Evolutionary conservation across 441 rosid species (phyloP).

Genomic region (California macrophylla): DNA sequence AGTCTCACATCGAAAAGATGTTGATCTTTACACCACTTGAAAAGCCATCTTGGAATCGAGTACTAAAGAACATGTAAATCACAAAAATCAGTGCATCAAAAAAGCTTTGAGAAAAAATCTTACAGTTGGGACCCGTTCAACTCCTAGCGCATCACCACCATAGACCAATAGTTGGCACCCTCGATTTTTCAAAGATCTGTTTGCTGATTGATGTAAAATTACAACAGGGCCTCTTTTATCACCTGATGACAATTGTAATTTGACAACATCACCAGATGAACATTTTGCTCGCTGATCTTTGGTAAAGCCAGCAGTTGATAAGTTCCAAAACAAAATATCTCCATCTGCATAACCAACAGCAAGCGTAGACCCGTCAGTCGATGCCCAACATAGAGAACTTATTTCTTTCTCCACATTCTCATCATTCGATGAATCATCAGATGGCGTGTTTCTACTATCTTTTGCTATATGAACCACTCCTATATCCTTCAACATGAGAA

Average conservation of each 20-base stretch:
- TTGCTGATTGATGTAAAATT: conserved; percentile 41
- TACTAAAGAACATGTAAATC: background rate
- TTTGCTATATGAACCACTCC: conserved; percentile 27
- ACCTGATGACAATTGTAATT: conserved; percentile 47
- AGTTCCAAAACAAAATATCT: conserved; percentile 52
- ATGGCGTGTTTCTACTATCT: conserved; percentile 26
- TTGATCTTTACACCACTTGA: too few relatives aligned
- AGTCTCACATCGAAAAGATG: too few relatives aligned
- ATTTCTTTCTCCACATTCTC: conserved; percentile 51
- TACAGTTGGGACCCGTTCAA: conserved; percentile 56
- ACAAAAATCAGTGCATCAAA: conserved; percentile 14
- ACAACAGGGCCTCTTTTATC: conserved; percentile 53
- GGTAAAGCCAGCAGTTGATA: conserved; percentile 20
- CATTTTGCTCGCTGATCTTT: conserved; percentile 32
- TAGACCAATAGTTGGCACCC: conserved; percentile 50
- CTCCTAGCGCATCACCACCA: conserved; percentile 61
- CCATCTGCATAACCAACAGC: conserved; percentile 66
- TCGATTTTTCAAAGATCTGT: conserved; percentile 27
- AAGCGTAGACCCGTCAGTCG: conserved; percentile 52
- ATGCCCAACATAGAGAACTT: conserved; percentile 62
- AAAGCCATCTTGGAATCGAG: background rate
- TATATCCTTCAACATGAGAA: conserved; percentile 36
- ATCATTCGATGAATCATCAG: conserved; percentile 23
- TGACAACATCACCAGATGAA: conserved; percentile 36
- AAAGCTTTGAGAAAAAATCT: conserved; percentile 19